Evolutionary conservation across 1,139 yeast genomes (phyloP), one percentile per base, ranked within the genome.

Genomic region (Debaryomyces nepalensis): DNA sequence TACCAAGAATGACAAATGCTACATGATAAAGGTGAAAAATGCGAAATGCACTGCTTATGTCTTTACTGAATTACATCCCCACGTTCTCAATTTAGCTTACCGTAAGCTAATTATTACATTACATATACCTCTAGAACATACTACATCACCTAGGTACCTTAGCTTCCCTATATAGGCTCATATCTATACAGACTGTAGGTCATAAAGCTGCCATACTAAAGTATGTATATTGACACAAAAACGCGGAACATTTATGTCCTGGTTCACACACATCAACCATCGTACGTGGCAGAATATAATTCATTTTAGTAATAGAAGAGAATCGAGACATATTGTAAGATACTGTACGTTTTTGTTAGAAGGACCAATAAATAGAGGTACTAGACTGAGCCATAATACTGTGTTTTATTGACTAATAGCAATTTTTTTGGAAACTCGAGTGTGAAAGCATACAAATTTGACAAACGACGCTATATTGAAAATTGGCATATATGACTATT

Each of bases 211-310:
- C 27, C n/a, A 5, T 24, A n/a, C 5, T 5, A 24, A 12, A 21
- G 8, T 23, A 33, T 16, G 18, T 15, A 14, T 14, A 10, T n/a
- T 26, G 38, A 15, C 33, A 29, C 30, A 38, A 18, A 24, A 32
- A 24, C 37, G 32, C 37, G 33, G 31, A 22, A 30, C 15, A 26
- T 20, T n/a, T 30, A 29, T 19, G 29, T 15, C 14, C 29, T 21
- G 21, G 31, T 29, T 29, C n/a, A 18, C 18, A 29, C 15, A 16
- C 36, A 30, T 14, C 19, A 11, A 22, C 26, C 20, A 29, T 14
- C 33, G 33, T 37, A 37, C 42, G 42, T 40, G 42, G 42, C 42
- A 40, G 39, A 40, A 31, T 27, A 21, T 29, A 18, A 24, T 34
- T 10, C n/a, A n/a, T 3, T 34, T 19, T 19, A 20, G 23, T 30